Evolutionary conservation across 192 early-diverging fungal species (phyloP).

Genomic region (Mortierella claussenii): DNA sequence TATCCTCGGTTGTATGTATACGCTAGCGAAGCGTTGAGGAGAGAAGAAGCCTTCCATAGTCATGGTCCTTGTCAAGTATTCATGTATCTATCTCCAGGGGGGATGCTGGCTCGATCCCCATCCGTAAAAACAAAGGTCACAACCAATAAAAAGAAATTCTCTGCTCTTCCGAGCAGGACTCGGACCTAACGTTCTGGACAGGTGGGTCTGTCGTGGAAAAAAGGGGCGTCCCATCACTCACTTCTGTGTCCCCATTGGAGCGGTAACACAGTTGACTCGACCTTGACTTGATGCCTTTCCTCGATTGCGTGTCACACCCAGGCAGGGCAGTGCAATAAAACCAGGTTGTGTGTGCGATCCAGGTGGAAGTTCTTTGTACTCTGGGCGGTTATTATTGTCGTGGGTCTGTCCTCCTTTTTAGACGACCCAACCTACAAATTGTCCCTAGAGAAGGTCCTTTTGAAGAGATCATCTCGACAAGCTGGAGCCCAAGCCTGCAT

Average conservation of each 20-base stretch:
- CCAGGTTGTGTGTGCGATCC: too few species aligned
- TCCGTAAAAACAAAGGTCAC: not conserved
- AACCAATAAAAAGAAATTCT: not conserved
- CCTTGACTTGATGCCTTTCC: not conserved
- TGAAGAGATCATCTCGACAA: conserved; percentile 26
- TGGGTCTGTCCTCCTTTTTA: conserved; percentile 10
- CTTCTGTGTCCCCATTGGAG: not conserved
- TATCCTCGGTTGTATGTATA: too few species aligned
- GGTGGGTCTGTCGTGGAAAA: too few species aligned
- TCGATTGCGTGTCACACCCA: conserved; percentile 9
- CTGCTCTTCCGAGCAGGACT: not conserved
- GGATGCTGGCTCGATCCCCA: conserved; percentile 4
- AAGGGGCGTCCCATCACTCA: too few species aligned
- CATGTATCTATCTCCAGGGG: too few species aligned
- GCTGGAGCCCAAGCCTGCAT: conserved; percentile 28
- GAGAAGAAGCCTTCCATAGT: not conserved
- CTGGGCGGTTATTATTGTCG: conserved; percentile 45
- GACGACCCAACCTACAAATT: conserved; percentile 33
- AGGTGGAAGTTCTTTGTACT: conserved; percentile 36
- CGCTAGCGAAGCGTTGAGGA: not conserved
- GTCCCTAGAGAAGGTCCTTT: conserved; percentile 39
- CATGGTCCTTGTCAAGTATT: too few species aligned
- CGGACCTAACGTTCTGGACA: too few species aligned
- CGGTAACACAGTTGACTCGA: too few species aligned
- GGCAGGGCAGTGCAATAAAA: not conserved